These are phyloP conservation scores for Taxillus chinensis DNA, from an alignment of 164 flowering plant species.

Conservation along the genomic window DNA sequence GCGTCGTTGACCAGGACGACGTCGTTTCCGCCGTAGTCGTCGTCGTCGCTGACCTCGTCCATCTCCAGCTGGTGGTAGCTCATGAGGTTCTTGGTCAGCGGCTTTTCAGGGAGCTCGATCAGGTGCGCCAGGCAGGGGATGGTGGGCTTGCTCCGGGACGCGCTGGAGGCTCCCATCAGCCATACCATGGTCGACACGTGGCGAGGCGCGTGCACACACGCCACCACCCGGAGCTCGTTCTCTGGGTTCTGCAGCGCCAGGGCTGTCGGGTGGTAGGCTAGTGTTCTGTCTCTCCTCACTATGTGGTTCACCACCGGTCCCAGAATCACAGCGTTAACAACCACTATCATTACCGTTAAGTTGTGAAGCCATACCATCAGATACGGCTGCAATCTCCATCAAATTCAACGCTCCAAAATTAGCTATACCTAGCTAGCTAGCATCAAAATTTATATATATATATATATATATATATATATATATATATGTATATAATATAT, in stretches of 20 bases:
- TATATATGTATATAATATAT: too few species aligned
- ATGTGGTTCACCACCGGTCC: conserved; percentile 28
- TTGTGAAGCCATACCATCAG: too few species aligned
- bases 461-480: too few species aligned
- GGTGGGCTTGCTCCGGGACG: conserved; percentile 19
- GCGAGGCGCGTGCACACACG: conserved; percentile 56
- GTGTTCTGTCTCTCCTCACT: conserved; percentile 22
- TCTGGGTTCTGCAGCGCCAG: conserved; percentile 34
- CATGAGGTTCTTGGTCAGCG: conserved; percentile 14
- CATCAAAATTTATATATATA: too few species aligned
- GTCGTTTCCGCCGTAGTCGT: conserved; percentile 57
- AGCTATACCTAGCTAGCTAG: too few species aligned
- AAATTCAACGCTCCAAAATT: too few species aligned
- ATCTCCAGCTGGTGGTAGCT: conserved; percentile 37
- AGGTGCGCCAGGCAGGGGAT: conserved; percentile 52
- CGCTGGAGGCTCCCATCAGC: conserved; percentile 24
- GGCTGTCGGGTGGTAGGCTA: conserved; percentile 22
- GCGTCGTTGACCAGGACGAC: conserved; percentile 43
- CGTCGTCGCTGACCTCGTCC: conserved; percentile 42
- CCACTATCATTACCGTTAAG: conserved; percentile 11
- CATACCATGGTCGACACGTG: conserved; percentile 35
- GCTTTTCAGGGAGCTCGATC: conserved; percentile 43
- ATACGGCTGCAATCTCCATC: too few species aligned
- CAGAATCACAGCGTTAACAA: conserved; percentile 33
- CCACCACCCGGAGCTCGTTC: conserved; percentile 41